phyloP scores from a whole-genome alignment of 2,329 filamentous ascomycete species.

The Diaporthe nobilis region DNA sequence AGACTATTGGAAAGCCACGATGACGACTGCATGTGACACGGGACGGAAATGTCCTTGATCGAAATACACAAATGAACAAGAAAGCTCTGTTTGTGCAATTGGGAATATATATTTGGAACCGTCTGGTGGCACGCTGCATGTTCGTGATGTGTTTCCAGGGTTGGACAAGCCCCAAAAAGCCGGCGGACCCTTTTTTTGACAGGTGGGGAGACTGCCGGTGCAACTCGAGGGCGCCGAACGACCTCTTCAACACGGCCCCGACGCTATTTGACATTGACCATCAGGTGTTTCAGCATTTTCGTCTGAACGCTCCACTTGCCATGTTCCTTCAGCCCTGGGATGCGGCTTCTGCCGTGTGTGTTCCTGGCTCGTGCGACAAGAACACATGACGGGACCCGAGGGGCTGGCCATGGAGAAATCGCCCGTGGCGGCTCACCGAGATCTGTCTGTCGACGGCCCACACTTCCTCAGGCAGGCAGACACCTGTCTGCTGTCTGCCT shows the following conservation, averaged over 20 bases:
- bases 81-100: background rate
- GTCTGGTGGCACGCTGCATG: slow-evolving; percentile 4
- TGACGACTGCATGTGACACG: slow-evolving; percentile 1
- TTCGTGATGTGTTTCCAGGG: background rate
- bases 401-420: slow-evolving; percentile 22
- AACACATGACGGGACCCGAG: background rate
- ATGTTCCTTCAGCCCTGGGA: slow-evolving; percentile 29
- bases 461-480: background rate
- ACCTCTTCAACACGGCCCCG: background rate
- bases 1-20: slow-evolving; percentile 16
- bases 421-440: background rate
- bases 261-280: background rate
- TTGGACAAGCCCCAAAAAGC: background rate
- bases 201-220: slow-evolving; percentile 3
- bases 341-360: slow-evolving; percentile 8
- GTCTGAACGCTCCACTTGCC: slow-evolving; percentile 16
- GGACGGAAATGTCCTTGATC: background rate
- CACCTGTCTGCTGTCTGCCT: background rate
- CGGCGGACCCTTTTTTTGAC: background rate
- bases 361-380: slow-evolving; percentile 33
- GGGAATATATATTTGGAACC: slow-evolving; percentile 17
- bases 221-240: background rate
- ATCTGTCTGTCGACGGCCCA: background rate
- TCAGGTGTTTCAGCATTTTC: slow-evolving; percentile 28
- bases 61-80: background rate